These are phyloP conservation scores for Megacollybia marginata DNA, from an alignment of 768 basidiomycete species.

Conservation along the genomic window DNA sequence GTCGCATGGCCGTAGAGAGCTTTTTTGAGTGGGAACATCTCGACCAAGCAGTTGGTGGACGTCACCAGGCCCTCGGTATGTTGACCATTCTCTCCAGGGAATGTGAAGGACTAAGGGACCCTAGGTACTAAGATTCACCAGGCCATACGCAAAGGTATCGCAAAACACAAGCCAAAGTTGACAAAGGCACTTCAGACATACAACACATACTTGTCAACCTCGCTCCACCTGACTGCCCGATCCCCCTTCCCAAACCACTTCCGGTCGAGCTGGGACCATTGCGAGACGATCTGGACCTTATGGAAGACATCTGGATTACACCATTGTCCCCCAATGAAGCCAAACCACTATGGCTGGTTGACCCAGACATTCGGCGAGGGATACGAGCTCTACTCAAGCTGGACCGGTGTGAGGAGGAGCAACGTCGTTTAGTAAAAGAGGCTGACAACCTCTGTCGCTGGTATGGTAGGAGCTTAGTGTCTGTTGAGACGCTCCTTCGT, in stretches of 20 bases:
- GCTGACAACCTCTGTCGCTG: conserved; percentile 5
- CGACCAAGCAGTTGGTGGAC: not conserved
- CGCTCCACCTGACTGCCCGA: not conserved
- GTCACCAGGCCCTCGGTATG: not conserved
- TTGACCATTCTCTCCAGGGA: not conserved
- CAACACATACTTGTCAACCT: not conserved
- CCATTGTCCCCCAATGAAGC: not conserved
- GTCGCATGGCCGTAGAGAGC: not conserved
- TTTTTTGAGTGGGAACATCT: not conserved
- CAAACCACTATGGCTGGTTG: conserved; percentile 1
- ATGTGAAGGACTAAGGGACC: not conserved
- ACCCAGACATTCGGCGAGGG: not conserved
- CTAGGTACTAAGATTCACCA: not conserved
- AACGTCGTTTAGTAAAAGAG: conserved; percentile 1
- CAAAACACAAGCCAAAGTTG: not conserved
- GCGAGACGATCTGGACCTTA: not conserved
- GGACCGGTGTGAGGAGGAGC: conserved; percentile 7
- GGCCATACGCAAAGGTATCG: not conserved
- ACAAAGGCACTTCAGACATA: not conserved
- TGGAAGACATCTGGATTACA: not conserved
- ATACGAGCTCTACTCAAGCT: conserved; percentile 6
- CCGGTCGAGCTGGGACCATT: not conserved
- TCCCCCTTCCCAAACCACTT: not conserved
- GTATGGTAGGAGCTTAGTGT: not conserved
- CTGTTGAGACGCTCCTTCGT: not conserved